Evolutionary conservation across 2,329 filamentous ascomycete species (phyloP).

Genomic region (Arthrinium puccinioides): DNA sequence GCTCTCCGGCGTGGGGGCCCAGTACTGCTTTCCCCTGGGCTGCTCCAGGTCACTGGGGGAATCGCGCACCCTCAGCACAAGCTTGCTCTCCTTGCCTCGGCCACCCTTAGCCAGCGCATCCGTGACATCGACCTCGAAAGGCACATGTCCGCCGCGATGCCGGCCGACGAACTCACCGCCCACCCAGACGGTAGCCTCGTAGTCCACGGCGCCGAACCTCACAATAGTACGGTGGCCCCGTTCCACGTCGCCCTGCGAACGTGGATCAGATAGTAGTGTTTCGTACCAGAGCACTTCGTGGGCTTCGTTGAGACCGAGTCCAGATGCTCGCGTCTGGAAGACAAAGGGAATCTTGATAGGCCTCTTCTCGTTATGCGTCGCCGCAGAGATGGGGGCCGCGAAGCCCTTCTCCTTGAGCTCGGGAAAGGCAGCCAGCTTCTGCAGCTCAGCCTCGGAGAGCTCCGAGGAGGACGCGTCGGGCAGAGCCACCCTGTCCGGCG

Average conservation of each 20-base stretch:
- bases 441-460: conserved; percentile 29
- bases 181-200: conserved; percentile 51
- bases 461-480: conserved; percentile 10
- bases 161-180: conserved; percentile 43
- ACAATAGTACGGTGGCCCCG: conserved; percentile 37
- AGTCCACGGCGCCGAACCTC: conserved; percentile 56
- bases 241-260: conserved; percentile 31
- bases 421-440: conserved; percentile 41
- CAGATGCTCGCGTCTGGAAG: conserved; percentile 57
- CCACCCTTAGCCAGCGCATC: conserved; percentile 29
- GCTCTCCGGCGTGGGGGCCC: conserved; percentile 51
- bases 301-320: conserved; percentile 52
- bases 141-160: conserved; percentile 53
- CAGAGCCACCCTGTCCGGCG: conserved; percentile 35
- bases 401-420: conserved; percentile 40
- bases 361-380: conserved; percentile 33
- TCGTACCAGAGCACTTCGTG: conserved; percentile 66
- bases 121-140: conserved; percentile 50
- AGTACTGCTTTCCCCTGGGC: conserved; percentile 62
- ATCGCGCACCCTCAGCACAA: conserved; percentile 55
- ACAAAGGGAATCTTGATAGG: conserved; percentile 58
- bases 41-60: conserved; percentile 58
- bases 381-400: conserved; percentile 18
- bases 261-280: conserved; percentile 41
- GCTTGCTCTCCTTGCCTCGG: conserved; percentile 26